Percentiles rank a stretch among this genome's conserved stretches.
Conservation (phyloP, 352 stramenopile species). For the Globisporangium acanthophoron region DNA sequence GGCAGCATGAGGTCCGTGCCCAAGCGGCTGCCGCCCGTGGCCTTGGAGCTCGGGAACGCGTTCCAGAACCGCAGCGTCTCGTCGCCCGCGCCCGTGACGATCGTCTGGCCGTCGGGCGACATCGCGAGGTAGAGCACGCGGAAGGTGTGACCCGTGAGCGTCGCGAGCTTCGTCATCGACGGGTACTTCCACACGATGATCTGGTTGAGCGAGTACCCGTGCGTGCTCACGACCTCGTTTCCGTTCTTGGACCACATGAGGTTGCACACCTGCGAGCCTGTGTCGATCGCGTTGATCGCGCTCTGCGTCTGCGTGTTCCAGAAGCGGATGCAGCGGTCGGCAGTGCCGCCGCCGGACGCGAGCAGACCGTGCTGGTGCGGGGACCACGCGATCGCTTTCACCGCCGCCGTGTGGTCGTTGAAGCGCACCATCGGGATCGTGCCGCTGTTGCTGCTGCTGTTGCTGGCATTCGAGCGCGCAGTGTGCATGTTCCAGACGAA, state of each 20-base stretch:
- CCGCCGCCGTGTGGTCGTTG: constrained; percentile 93
- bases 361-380: constrained; percentile 95
- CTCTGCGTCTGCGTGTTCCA: constrained; percentile 95
- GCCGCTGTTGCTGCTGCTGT: constrained; percentile 6
- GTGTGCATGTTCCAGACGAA: constrained; percentile 92
- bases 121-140: constrained; percentile 96
- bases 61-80: constrained; percentile 98
- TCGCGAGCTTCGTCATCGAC: constrained; percentile 95
- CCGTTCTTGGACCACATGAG: constrained; percentile 96
- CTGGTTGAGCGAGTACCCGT: constrained; percentile 97
- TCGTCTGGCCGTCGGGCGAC: constrained; percentile 95
- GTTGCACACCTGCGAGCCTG: constrained; percentile 96
- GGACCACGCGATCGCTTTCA: constrained; percentile 98
- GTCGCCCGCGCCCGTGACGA: constrained; percentile 96
- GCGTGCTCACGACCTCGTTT: constrained; percentile 98
- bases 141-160: constrained; percentile 94
- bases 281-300: constrained; percentile 91
- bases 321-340: constrained; percentile 96
- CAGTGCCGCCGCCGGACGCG: constrained; percentile 93
- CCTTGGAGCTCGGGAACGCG: constrained; percentile 89
- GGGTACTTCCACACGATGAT: constrained; percentile 98
- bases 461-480: constrained; percentile 13
- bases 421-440: constrained; percentile 86
- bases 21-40: constrained; percentile 38
- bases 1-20: constrained; percentile 54